Percentiles rank a stretch among this genome's conserved stretches.
Evolutionary conservation across 345 rosid species (phyloP).

Genomic region (Euphorbia lathyris): DNA sequence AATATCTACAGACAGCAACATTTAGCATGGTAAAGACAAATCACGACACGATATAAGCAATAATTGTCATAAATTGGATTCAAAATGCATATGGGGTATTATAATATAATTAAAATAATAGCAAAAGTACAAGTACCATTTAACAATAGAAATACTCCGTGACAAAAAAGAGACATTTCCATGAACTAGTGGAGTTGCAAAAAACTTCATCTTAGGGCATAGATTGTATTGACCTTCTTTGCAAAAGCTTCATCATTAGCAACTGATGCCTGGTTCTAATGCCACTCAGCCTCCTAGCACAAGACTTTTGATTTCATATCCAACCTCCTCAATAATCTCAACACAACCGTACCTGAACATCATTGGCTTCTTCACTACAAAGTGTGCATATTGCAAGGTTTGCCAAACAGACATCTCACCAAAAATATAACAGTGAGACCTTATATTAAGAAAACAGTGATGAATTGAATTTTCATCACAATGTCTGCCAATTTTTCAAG

Average conservation of each 20-base stretch:
- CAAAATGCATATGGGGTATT: too few relatives aligned
- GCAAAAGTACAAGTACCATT: too few relatives aligned
- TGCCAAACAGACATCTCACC: conserved; percentile 21
- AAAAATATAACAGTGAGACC: too few relatives aligned
- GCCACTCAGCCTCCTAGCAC: conserved; percentile 79
- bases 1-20: too few relatives aligned
- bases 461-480: neutral
- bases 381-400: conserved; percentile 68
- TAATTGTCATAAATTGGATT: too few relatives aligned
- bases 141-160: too few relatives aligned
- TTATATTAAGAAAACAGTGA: neutral
- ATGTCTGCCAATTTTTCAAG: too few relatives aligned
- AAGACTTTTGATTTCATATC: conserved; percentile 62
- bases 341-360: conserved; percentile 97
- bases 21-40: too few relatives aligned
- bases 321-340: conserved; percentile 82
- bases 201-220: conserved; percentile 91
- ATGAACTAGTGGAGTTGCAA: conserved; percentile 86
- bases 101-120: too few relatives aligned
- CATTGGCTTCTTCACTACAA: conserved; percentile 88
- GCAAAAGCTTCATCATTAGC: conserved; percentile 67
- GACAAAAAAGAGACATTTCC: too few relatives aligned
- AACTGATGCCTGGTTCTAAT: conserved; percentile 88
- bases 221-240: conserved; percentile 82
- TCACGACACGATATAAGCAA: too few relatives aligned